Base-by-base conservation (phyloP, 1,284 basidiomycete species). In the Cutaneotrichosporon sp. region DNA sequence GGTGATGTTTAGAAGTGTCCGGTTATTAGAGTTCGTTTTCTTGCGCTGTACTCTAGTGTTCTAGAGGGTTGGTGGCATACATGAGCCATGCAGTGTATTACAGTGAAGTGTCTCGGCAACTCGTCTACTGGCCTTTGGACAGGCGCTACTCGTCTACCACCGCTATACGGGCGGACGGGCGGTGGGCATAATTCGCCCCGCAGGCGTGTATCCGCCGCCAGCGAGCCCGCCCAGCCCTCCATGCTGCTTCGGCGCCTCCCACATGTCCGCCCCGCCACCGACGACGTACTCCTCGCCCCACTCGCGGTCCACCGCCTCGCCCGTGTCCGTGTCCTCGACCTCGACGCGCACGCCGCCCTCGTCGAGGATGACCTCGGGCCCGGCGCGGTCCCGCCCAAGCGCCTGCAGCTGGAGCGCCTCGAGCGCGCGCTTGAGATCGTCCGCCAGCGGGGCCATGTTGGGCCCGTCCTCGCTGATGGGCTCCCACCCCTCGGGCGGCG, bases 401-500 rank as follows among this genome's bases (percentile, higher is more conserved):
- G 62, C 61, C 18, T 69, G 71, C 33, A 81, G 65, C 63, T 79
- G 75, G 8, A 84, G 69, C n/a, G 74, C 72, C 56, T 81, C 76
- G 38, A 97, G 81, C 9, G 93, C 92, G 16, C 82, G 77, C 49
- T 93, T 90, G 67, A 99, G 85, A 75, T 99, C 95, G 25, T 91
- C 87, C 0, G 95, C 95, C 34, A 98, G 85, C 5, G 95, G 90
- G 5, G 86, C 81, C 7, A 83, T 77, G 75, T 99, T 99, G 0
- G 97, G 95, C 7, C 92, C 92, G 22, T 95, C 94, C 80, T 99
- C 97, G 47, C 83, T 82, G 63, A 94, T 86, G 31, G 87, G 92
- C 74, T 97, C 93, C 95, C 95, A 99, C 1, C 95, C 95, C 2
- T 97, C 88, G 0, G 95, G 95, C 0, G 97, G 95, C 0, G 92